Conservation (phyloP, 805 yeast genomes). For the Ogataea salicorniae region DNA sequence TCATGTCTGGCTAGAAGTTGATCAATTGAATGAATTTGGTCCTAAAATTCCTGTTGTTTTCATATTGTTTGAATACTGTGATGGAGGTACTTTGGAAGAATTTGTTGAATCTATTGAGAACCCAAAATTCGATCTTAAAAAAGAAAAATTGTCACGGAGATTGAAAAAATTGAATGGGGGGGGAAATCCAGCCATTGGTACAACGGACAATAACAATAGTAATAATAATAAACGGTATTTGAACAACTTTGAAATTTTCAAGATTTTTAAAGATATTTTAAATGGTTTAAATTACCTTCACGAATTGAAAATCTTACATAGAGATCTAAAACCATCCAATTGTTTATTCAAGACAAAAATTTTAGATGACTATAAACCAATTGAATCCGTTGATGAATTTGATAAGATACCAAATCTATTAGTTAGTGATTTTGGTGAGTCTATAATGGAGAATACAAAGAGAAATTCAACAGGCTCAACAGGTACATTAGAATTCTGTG, state of each 20-base stretch:
- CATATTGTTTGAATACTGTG: constrained; percentile 81
- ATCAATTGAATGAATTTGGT: constrained; percentile 45
- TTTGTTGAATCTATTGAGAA: constrained; percentile 37
- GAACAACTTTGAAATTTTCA: constrained; percentile 55
- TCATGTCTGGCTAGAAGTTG: constrained; percentile 88
- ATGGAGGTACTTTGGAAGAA: constrained; percentile 82
- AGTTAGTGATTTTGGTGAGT: constrained; percentile 89
- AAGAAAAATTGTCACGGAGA: constrained; percentile 32
- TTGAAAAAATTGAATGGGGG: constrained; percentile 11
- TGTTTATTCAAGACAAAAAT: constrained; percentile 53
- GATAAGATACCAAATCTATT: constrained; percentile 56
- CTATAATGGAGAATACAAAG: constrained; percentile 62
- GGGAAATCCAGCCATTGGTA: no score
- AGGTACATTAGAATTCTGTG: constrained; percentile 83
- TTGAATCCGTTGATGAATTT: constrained; percentile 19
- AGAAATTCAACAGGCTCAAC: constrained; percentile 76
- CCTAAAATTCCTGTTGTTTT: constrained; percentile 59
- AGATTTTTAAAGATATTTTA: constrained; percentile 62
- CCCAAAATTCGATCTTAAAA: constrained; percentile 33
- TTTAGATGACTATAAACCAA: constrained; percentile 19
- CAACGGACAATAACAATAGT: neutral
- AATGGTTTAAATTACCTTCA: constrained; percentile 72
- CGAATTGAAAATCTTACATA: constrained; percentile 68
- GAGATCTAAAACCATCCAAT: constrained; percentile 87
- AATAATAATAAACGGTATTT: constrained; percentile 27